phyloP scores from a whole-genome alignment of 2,329 filamentous ascomycete species.

The Fusarium sp. region DNA sequence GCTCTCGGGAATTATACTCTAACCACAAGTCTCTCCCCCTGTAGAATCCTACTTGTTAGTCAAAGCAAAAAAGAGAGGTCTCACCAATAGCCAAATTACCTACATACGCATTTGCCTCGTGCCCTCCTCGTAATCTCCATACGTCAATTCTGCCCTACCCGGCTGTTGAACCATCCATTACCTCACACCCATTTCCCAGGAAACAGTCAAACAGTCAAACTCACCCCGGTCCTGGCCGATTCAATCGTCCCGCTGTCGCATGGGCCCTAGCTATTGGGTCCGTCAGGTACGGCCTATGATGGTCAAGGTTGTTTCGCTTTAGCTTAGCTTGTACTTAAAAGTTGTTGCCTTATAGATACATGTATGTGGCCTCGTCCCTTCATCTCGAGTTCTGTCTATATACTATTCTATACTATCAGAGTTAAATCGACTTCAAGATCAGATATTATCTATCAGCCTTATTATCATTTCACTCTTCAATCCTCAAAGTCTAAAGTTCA shows the following conservation, averaged over 20 bases:
- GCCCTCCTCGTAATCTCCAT: conserved; percentile 41
- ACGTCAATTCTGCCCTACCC: conserved; percentile 45
- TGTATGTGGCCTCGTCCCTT: conserved; percentile 39
- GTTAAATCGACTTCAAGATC: conserved; percentile 7
- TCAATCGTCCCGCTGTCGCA: conserved; percentile 41
- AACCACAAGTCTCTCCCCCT: conserved; percentile 7
- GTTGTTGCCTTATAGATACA: conserved; percentile 35
- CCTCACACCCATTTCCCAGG: conserved; percentile 16
- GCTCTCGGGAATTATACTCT: neutral
- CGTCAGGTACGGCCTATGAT: conserved; percentile 33
- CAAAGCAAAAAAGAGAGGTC: neutral
- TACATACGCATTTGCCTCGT: conserved; percentile 28
- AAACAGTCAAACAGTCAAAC: conserved; percentile 19
- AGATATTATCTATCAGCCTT: conserved; percentile 19
- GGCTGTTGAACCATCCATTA: conserved; percentile 30
- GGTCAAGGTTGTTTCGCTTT: conserved; percentile 20
- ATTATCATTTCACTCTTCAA: conserved; percentile 3
- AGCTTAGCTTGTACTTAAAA: conserved; percentile 11
- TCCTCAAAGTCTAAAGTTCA: neutral
- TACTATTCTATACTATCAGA: conserved; percentile 19
- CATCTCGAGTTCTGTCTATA: conserved; percentile 23
- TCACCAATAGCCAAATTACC: conserved; percentile 8
- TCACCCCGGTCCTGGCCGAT: conserved; percentile 40
- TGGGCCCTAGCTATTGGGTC: conserved; percentile 35
- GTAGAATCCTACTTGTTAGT: conserved; percentile 20